Evolutionary conservation across 1,284 basidiomycete genomes (phyloP).

Genomic region (Apiotrichum siamense): DNA sequence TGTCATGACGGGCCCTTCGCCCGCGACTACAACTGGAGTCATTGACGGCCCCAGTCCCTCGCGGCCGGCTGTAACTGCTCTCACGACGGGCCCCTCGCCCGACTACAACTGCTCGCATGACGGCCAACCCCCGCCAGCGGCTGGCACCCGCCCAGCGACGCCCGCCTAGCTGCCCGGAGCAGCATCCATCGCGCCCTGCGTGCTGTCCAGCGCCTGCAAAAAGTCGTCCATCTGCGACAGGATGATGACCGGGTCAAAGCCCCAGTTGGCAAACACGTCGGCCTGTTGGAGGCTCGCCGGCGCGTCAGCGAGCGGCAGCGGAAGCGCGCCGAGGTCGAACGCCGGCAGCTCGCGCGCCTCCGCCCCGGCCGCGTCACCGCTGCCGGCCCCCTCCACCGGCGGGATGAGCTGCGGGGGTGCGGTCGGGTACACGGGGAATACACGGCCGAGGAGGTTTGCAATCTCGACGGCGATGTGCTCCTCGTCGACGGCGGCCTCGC

Average conservation of each 20-base stretch:
- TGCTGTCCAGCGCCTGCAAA: neutral
- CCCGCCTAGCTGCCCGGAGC: no score
- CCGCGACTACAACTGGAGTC: no score
- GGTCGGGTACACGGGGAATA: constrained; percentile 1
- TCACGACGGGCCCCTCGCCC: no score
- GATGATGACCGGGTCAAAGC: constrained; percentile 8
- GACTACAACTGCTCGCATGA: no score
- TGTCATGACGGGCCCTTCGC: no score
- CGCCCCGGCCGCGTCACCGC: no score
- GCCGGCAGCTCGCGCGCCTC: neutral
- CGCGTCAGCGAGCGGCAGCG: neutral
- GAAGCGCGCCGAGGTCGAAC: neutral
- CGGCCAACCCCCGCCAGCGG: no score
- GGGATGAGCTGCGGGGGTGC: neutral
- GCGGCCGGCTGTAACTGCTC: no score
- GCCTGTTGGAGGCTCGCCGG: neutral
- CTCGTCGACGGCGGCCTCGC: neutral
- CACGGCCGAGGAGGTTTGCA: neutral
- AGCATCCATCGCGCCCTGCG: no score
- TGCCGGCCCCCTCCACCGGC: neutral
- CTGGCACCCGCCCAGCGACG: no score
- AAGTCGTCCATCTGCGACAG: constrained; percentile 7
- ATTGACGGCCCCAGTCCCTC: no score
- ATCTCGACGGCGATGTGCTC: constrained; percentile 2
- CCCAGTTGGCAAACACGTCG: constrained; percentile 9